A percentile compares a stretch with the other conserved stretches of the same genome.
Evolutionary conservation across 257 asterid species (phyloP).

Genomic region (Solanum piurae): DNA sequence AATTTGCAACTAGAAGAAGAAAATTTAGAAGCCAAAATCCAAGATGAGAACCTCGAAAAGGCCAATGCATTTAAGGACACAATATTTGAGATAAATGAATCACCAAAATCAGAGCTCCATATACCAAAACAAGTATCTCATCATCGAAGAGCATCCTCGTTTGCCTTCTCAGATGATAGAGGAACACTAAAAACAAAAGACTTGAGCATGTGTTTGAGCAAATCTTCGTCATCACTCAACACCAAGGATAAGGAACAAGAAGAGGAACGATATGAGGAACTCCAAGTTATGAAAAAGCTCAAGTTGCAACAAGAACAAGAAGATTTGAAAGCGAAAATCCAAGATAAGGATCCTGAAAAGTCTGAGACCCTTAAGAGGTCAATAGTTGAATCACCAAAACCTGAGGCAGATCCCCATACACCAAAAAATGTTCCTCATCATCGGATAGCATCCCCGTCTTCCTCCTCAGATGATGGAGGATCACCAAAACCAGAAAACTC

Average conservation of each 20-base stretch:
- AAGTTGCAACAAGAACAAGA: conserved; percentile 31
- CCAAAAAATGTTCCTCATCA: not conserved
- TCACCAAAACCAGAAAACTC: conserved; percentile 19
- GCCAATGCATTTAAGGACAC: conserved; percentile 64
- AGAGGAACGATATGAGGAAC: not conserved
- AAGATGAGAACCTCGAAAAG: conserved; percentile 48
- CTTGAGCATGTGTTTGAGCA: not conserved
- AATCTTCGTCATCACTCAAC: conserved; percentile 27
- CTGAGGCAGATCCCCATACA: conserved; percentile 1
- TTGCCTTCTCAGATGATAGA: conserved; percentile 21
- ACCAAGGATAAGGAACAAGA: not conserved
- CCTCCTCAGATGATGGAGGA: conserved; percentile 20
- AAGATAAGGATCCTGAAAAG: conserved; percentile 49
- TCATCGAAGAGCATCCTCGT: conserved; percentile 12
- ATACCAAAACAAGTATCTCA: conserved; percentile 29
- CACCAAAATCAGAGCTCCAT: conserved; percentile 2
- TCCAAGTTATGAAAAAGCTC: conserved; percentile 5
- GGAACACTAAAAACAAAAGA: conserved; percentile 25
- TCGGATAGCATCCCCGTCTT: conserved; percentile 16
- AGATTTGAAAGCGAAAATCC: not conserved
- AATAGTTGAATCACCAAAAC: conserved; percentile 26
- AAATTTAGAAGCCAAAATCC: not conserved
- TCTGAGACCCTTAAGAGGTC: conserved; percentile 61
- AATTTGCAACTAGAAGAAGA: conserved; percentile 30
- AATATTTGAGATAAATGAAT: conserved; percentile 34